These are phyloP conservation scores for Prillingera fragicola DNA, from an alignment of 1,284 basidiomycete genomes.

Conservation along the genomic window DNA sequence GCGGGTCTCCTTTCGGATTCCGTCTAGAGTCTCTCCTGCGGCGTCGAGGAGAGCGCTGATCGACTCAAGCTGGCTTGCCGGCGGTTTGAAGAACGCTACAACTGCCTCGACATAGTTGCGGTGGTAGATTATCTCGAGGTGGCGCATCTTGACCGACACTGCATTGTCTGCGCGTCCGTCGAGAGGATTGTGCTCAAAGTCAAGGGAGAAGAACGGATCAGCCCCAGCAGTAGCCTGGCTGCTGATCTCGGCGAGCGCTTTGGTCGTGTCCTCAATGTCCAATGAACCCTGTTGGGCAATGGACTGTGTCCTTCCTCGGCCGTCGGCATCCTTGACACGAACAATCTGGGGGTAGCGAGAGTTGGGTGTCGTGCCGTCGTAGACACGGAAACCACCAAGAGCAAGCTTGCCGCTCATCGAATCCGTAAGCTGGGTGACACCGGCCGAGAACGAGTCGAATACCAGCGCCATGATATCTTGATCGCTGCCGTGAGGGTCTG, in stretches of 20 bases:
- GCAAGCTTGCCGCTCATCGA: constrained; percentile 79
- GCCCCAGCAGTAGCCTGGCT: constrained; percentile 22
- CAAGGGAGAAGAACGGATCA: constrained; percentile 87
- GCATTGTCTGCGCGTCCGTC: constrained; percentile 91
- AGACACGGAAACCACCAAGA: constrained; percentile 81
- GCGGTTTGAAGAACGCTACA: constrained; percentile 88
- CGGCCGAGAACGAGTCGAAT: constrained; percentile 83
- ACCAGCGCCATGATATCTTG: constrained; percentile 78
- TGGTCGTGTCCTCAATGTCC: constrained; percentile 29
- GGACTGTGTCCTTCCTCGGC: constrained; percentile 14
- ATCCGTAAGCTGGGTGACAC: constrained; percentile 77
- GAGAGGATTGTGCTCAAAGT: constrained; percentile 88
- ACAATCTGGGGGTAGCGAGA: constrained; percentile 90
- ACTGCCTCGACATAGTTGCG: constrained; percentile 89
- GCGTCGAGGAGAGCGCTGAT: constrained; percentile 84
- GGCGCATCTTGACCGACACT: constrained; percentile 83
- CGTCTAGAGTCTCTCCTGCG: constrained; percentile 91
- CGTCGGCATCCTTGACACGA: constrained; percentile 64
- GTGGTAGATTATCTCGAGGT: constrained; percentile 98
- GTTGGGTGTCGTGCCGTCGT: constrained; percentile 79
- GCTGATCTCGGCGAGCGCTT: constrained; percentile 37
- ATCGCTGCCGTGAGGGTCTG: constrained; percentile 59
- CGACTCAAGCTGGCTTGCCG: constrained; percentile 90
- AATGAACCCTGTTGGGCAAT: constrained; percentile 20
- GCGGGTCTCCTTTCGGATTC: constrained; percentile 88